Base-by-base conservation (phyloP, 2,329 filamentous ascomycete species). In the Ceratocystis cubensis region DNA sequence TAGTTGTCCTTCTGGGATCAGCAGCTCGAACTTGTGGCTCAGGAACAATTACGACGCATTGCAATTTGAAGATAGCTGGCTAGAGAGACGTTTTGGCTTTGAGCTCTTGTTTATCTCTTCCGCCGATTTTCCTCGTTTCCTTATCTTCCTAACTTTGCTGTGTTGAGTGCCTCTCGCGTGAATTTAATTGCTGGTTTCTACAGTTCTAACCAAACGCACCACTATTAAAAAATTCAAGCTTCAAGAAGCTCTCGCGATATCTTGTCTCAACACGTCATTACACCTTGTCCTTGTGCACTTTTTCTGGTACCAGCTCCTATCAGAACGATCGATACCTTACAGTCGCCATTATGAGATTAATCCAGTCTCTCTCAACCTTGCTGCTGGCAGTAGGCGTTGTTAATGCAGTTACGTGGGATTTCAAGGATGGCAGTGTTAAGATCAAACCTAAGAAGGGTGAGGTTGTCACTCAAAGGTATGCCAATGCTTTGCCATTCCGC, bases 351-450 rank as follows among this genome's bases (percentile, higher is more conserved):
- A 68, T 68, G 66, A 68, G 65, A 63, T 61, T 68, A 57, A 61
- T 62, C 61, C 64, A 46, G 53, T 71, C 75, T 69, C 73, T 74
- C 69, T 74, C 76, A 64, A 73, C 75, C 46, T 70, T 76, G 70
- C 75, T 84, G 56, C 75, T 81, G 69, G 78, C 82, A 67, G 78
- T 79, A 63, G 78, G 80, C 67, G 78, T 77, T 69, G 80, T 77
- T 65, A 77, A 78, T 70, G 82, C 82, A 44, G 79, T 57, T n/a
- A 82, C 83, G 25, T 93, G 89, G 89, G 81, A 81, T 66, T 92
- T 92, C 72, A 82, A 88, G 70, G 88, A 91, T 76, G 89, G 82
- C 70, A 84, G 81, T 69, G 79, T 92, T 70, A 81, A 84, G 7
- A 79, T 92, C 67, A 78, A 80, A 70, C 78, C 80, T 71, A 91